phyloP scores from a whole-genome alignment of 1,284 basidiomycete genomes.

The Papiliotrema flavescens region DNA sequence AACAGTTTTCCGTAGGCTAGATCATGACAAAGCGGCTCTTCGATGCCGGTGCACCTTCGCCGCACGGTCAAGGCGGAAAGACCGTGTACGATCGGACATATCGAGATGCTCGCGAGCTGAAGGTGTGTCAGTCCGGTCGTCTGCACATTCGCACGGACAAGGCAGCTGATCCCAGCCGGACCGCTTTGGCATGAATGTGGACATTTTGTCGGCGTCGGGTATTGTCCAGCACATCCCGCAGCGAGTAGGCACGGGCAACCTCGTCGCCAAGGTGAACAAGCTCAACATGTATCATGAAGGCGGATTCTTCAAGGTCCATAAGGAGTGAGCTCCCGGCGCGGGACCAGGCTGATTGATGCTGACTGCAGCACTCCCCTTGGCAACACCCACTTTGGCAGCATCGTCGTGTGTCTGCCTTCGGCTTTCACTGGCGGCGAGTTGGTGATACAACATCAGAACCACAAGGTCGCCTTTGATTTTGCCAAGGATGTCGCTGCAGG shows the following conservation, averaged over 20 bases:
- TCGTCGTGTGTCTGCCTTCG: constrained; percentile 21
- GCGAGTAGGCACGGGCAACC: not conserved
- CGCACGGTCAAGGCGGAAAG: constrained; percentile 9
- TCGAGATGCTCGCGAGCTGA: constrained; percentile 19
- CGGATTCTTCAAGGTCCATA: constrained; percentile 22
- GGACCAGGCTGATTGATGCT: not conserved
- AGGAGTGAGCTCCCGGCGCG: constrained; percentile 12
- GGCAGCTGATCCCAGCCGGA: constrained; percentile 4
- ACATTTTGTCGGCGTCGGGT: constrained; percentile 6
- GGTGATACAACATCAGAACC: constrained; percentile 13
- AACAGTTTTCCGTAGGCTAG: constrained; percentile 1
- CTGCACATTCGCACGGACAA: not conserved
- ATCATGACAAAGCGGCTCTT: constrained; percentile 2
- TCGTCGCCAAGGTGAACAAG: constrained; percentile 13
- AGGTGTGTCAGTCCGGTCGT: constrained; percentile 4
- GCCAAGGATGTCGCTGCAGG: not conserved
- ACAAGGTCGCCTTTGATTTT: constrained; percentile 13
- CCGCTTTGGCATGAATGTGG: constrained; percentile 12
- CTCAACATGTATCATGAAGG: constrained; percentile 14
- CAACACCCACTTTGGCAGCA: constrained; percentile 15
- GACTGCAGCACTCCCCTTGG: constrained; percentile 9
- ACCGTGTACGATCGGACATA: constrained; percentile 14
- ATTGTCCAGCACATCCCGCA: constrained; percentile 6
- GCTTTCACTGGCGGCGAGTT: constrained; percentile 22
- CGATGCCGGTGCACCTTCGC: constrained; percentile 7